Conservation (phyloP, 768 basidiomycete species). For the Panus rudis region DNA sequence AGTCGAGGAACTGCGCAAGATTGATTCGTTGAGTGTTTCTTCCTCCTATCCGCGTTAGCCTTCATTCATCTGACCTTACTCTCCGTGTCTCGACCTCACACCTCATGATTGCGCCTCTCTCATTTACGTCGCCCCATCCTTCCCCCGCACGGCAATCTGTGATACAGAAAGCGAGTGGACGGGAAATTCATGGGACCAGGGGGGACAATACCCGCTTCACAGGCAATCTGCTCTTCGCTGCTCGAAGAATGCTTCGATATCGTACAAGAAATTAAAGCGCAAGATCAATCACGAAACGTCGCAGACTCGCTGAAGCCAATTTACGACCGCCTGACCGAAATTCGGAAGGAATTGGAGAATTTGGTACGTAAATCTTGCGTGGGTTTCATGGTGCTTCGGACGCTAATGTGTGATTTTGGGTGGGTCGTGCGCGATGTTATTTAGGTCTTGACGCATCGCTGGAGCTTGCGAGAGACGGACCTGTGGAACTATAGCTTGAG, state of each 20-base stretch:
- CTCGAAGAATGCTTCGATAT: conserved; percentile 97
- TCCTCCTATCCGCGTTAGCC: conserved; percentile 19
- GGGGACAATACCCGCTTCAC: conserved; percentile 84
- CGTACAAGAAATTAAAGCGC: conserved; percentile 88
- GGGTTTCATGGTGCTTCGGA: not conserved
- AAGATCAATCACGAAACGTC: conserved; percentile 86
- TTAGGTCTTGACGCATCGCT: conserved; percentile 75
- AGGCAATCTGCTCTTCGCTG: conserved; percentile 85
- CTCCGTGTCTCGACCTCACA: not conserved
- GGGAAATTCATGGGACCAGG: conserved; percentile 93
- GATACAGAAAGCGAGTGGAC: conserved; percentile 80
- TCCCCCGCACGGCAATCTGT: conserved; percentile 1
- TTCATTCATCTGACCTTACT: not conserved
- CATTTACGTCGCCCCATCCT: conserved; percentile 15
- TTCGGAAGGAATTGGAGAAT: conserved; percentile 84
- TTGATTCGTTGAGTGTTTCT: conserved; percentile 82
- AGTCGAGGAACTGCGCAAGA: conserved; percentile 88
- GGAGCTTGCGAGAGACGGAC: conserved; percentile 94
- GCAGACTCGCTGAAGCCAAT: conserved; percentile 83
- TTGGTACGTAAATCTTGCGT: conserved; percentile 38
- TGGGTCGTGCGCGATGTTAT: not conserved
- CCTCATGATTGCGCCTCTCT: conserved; percentile 4
- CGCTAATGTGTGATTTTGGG: not conserved
- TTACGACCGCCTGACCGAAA: conserved; percentile 82
- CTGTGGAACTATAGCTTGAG: conserved; percentile 90